Evolutionary conservation across 2,329 filamentous ascomycete genomes (phyloP).

Genomic region (Aspergillus versicolor): DNA sequence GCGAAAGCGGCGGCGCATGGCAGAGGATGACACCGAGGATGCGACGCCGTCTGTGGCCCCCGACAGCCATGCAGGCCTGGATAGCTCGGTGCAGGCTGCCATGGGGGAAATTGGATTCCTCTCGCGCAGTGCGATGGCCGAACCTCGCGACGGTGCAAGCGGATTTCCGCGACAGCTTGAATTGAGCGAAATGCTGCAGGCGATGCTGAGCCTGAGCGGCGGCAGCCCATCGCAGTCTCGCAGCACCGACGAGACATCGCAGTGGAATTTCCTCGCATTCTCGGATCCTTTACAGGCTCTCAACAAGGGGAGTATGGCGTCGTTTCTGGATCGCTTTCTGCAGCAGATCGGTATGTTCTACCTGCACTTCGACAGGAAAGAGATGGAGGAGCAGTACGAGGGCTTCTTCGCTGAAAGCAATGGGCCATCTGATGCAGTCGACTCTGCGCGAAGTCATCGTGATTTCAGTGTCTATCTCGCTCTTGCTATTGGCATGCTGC

Average conservation of each 20-base stretch:
- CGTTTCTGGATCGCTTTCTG: slow-evolving; percentile 15
- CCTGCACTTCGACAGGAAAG: slow-evolving; percentile 12
- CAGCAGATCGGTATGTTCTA: slow-evolving; percentile 8
- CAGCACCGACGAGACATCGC: background rate
- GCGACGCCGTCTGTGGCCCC: background rate
- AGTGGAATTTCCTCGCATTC: background rate
- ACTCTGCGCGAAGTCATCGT: background rate
- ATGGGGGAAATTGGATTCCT: slow-evolving; percentile 33
- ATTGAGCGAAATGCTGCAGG: slow-evolving; percentile 20
- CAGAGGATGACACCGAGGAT: background rate
- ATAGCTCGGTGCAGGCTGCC: slow-evolving; percentile 22
- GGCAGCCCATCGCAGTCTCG: slow-evolving; percentile 11
- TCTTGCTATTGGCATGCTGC: slow-evolving; percentile 16
- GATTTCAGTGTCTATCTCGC: slow-evolving; percentile 18
- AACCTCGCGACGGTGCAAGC: slow-evolving; percentile 23
- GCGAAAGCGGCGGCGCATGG: slow-evolving; percentile 9
- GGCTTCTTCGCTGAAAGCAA: slow-evolving; percentile 7
- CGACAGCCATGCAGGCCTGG: background rate
- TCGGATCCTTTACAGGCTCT: background rate
- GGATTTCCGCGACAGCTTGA: slow-evolving; percentile 23
- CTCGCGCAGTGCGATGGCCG: slow-evolving; percentile 33
- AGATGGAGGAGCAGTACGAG: slow-evolving; percentile 12
- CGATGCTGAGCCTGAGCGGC: slow-evolving; percentile 17
- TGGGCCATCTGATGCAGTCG: background rate
- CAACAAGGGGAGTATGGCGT: slow-evolving; percentile 2